Evolutionary conservation across 352 stramenopile genomes (phyloP).

Genomic region (Blastocystis sp.): DNA sequence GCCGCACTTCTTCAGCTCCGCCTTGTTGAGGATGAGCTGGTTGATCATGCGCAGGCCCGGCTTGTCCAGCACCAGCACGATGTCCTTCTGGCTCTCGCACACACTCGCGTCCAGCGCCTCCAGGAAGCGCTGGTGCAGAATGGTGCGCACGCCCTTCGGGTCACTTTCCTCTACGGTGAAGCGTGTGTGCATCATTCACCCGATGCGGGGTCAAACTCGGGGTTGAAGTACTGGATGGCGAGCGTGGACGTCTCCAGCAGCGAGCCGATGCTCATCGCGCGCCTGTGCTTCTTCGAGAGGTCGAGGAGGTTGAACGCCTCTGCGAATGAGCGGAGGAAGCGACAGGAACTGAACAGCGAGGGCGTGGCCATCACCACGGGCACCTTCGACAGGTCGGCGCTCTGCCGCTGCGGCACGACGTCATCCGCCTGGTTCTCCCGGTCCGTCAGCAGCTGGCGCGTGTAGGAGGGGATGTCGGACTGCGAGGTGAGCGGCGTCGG

Average conservation of each 20-base stretch:
- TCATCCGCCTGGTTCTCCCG: background rate
- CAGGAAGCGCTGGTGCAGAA: slow-evolving; percentile 56
- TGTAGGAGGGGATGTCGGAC: background rate
- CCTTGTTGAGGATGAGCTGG: slow-evolving; percentile 57
- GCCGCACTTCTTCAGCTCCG: slow-evolving; percentile 54
- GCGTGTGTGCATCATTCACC: background rate
- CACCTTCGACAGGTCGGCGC: background rate
- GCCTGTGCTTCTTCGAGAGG: slow-evolving; percentile 43
- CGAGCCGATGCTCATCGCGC: slow-evolving; percentile 26
- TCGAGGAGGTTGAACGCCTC: slow-evolving; percentile 54
- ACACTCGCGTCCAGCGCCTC: slow-evolving; percentile 56
- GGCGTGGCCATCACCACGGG: slow-evolving; percentile 55
- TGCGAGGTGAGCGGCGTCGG: background rate
- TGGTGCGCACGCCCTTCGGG: slow-evolving; percentile 6
- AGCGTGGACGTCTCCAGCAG: background rate
- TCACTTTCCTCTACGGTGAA: slow-evolving; percentile 28
- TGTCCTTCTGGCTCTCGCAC: slow-evolving; percentile 1
- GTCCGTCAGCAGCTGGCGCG: slow-evolving; percentile 12
- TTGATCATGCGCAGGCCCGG: slow-evolving; percentile 65
- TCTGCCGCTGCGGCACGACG: background rate
- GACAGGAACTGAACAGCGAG: slow-evolving; percentile 39
- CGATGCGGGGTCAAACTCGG: slow-evolving; percentile 43
- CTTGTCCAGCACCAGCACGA: slow-evolving; percentile 60
- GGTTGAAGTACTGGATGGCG: slow-evolving; percentile 58
- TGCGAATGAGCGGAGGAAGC: background rate